Evolutionary conservation across 441 rosid genomes (phyloP), one percentile per base, ranked within the genome.

Genomic region (Erodium texanum): DNA sequence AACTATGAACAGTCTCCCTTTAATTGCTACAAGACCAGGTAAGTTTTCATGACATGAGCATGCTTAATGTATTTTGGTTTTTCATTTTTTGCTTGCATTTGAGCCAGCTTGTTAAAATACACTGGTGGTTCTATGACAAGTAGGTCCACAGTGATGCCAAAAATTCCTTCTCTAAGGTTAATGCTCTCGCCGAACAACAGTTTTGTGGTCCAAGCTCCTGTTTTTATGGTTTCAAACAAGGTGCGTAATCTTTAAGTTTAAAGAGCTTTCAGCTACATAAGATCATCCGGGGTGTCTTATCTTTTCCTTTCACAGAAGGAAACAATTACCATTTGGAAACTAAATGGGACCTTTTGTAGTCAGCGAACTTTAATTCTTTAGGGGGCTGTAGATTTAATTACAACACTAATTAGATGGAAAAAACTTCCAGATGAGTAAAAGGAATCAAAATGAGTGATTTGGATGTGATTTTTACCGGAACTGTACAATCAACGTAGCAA

Each of bases 21-120:
- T 89, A 79, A 85, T 75, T 91, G 96, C 83, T 91, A 89, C 74
- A 82, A 84, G 76, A 64, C 89, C 72, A 85, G 96, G 97, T 91
- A 61, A 66, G 41, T 75, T 68, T 74, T 62, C 78, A 66, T 24
- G 24, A 8, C 58, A n/a, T n/a, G 48, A 41, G 48, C 1, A 41
- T 10, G 11, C 11, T 41, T 41, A 52, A 52, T n/a, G 15, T 16
- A 52, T 52, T 16, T 8, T n/a, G 7, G 7, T 32, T 52, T 16
- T 52, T 54, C 23, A 18, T 41, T 15, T 19, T 66, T 32, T 66
- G 52, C 38, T 29, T 45, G 32, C 15, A 14, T 68, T 12, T 27
- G 11, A 59, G 62, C 48, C 3, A 69, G 19, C 7, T 18, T 15
- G 43, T 41, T 7, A 41, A 68, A 62, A 64, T 62, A 58, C 56